Conservation (phyloP, 352 stramenopile species). For the Phytophthora pini region DNA sequence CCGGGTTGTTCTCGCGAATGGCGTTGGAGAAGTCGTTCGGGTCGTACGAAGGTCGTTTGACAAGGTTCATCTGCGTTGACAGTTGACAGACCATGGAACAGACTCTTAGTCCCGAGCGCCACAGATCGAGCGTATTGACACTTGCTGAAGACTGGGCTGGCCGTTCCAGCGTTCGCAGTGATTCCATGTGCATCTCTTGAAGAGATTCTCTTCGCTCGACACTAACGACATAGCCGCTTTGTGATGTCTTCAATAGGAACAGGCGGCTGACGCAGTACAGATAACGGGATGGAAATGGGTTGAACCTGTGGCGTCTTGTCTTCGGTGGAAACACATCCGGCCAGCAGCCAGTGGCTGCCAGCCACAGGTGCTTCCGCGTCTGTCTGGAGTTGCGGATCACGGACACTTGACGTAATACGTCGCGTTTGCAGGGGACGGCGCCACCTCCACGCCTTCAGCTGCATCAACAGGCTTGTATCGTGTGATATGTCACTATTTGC, state of each 20-base stretch:
- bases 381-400: conserved; percentile 71
- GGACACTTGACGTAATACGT: conserved; percentile 78
- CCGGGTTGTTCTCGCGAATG: conserved; percentile 83
- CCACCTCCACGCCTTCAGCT: too few species aligned
- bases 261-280: conserved; percentile 67
- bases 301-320: conserved; percentile 86
- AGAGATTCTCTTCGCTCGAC: background rate
- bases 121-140: conserved; percentile 80
- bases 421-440: conserved; percentile 41
- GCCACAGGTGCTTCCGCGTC: conserved; percentile 75
- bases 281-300: conserved; percentile 84
- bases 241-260: conserved; percentile 54
- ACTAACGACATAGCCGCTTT: background rate
- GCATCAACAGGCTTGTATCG: too few species aligned
- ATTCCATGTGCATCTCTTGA: conserved; percentile 17
- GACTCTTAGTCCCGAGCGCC: conserved; percentile 70
- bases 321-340: conserved; percentile 84
- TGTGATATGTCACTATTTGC: too few species aligned
- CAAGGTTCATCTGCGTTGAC: conserved; percentile 72
- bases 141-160: conserved; percentile 58
- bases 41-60: conserved; percentile 66
- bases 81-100: conserved; percentile 77
- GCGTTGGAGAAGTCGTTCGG: conserved; percentile 80
- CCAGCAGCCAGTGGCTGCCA: conserved; percentile 69
- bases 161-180: conserved; percentile 26